A percentile compares a stretch with the other conserved stretches of the same genome.
Conservation (phyloP, 129 eudicot genomes). For the Sambucus nigra region DNA sequence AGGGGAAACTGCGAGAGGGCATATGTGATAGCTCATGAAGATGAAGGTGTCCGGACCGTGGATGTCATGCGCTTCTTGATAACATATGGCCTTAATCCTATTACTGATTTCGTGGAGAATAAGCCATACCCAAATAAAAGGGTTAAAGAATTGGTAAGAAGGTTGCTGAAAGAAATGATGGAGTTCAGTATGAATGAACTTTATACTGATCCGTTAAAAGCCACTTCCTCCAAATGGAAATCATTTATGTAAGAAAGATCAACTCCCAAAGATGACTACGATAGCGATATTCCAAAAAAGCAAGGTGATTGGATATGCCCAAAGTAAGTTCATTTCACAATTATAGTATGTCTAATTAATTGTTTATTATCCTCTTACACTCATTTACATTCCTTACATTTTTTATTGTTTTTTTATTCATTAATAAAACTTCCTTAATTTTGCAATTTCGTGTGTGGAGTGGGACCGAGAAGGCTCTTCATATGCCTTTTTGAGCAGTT, state of each 20-base stretch:
- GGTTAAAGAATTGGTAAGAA: constrained; percentile 46
- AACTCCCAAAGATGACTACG: constrained; percentile 21
- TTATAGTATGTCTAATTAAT: too few species aligned
- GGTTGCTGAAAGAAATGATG: constrained; percentile 47
- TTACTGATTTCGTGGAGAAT: constrained; percentile 23
- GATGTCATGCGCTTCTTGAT: constrained; percentile 77
- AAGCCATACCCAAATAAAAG: constrained; percentile 32
- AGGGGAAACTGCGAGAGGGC: constrained; percentile 80
- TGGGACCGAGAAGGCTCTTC: too few species aligned
- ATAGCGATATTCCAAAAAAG: constrained; percentile 15
- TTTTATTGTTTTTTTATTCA: neutral
- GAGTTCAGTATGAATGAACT: constrained; percentile 23
- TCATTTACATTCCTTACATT: neutral
- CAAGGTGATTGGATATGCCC: constrained; percentile 54
- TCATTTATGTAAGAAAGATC: constrained; percentile 15
- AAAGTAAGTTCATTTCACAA: constrained; percentile 41
- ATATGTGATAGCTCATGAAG: constrained; percentile 36
- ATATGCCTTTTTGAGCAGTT: too few species aligned
- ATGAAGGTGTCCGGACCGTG: constrained; percentile 52
- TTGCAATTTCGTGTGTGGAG: too few species aligned
- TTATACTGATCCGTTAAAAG: constrained; percentile 12
- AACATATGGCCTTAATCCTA: constrained; percentile 46
- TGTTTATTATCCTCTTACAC: neutral
- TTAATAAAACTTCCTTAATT: too few species aligned
- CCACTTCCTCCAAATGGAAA: constrained; percentile 5